Evolutionary conservation across 768 basidiomycete species (phyloP).

Genomic region (Tulasnella sp.): DNA sequence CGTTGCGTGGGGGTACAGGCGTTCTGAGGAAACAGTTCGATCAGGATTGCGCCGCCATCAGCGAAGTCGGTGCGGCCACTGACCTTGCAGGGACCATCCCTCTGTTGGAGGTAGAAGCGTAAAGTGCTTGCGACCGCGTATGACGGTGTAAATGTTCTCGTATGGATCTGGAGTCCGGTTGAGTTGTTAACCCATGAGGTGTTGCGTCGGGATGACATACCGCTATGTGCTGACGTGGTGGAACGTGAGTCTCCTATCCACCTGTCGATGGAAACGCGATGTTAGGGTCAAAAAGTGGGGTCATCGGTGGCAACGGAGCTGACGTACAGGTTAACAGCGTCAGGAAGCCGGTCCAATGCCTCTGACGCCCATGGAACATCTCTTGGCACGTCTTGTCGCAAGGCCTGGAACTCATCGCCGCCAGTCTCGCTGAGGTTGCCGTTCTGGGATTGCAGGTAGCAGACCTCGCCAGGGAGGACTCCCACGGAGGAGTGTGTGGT

Average conservation of each 20-base stretch:
- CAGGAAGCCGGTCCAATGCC: constrained; percentile 66
- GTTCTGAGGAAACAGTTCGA: constrained; percentile 32
- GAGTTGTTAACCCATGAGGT: not conserved
- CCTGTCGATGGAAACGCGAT: not conserved
- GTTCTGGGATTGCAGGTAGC: constrained; percentile 84
- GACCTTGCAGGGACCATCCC: constrained; percentile 70
- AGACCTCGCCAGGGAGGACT: constrained; percentile 30
- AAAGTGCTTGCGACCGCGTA: constrained; percentile 76
- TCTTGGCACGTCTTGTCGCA: constrained; percentile 53
- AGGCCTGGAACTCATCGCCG: constrained; percentile 41
- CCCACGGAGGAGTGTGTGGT: constrained; percentile 1
- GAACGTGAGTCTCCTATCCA: constrained; percentile 60
- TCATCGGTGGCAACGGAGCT: not conserved
- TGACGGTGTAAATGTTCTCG: constrained; percentile 85
- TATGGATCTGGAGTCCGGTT: constrained; percentile 55
- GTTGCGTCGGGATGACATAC: constrained; percentile 29
- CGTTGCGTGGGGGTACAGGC: constrained; percentile 50
- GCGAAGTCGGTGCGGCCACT: constrained; percentile 17
- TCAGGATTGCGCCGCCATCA: not conserved
- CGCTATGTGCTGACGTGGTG: constrained; percentile 76
- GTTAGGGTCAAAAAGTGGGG: not conserved
- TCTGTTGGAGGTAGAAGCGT: constrained; percentile 82
- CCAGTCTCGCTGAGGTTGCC: constrained; percentile 54
- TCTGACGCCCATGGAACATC: constrained; percentile 65
- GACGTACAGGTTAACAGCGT: constrained; percentile 82